These are phyloP conservation scores for Plasmodium reichenowi DNA, from an alignment of 169 alveolate genomes.

Conservation along the genomic window DNA sequence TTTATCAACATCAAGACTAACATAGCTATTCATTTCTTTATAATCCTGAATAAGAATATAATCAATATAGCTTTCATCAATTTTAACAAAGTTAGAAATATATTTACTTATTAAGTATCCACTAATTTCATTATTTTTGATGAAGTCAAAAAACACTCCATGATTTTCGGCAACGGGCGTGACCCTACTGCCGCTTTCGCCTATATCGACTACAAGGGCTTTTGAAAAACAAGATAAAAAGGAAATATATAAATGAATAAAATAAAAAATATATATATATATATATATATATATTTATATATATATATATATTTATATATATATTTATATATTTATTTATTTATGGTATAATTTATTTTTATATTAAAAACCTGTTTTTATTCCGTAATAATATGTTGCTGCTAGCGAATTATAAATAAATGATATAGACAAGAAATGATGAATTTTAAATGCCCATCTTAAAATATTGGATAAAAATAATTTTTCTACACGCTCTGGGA, in stretches of 20 bases:
- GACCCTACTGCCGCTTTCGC: constrained; percentile 68
- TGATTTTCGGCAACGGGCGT: constrained; percentile 71
- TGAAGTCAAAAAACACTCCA: constrained; percentile 40
- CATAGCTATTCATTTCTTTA: constrained; percentile 71
- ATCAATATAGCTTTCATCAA: constrained; percentile 49
- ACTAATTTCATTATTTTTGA: constrained; percentile 59
- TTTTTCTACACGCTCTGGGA: constrained; percentile 67
- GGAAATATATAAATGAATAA: neutral
- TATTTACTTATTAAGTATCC: constrained; percentile 71
- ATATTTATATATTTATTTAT: neutral
- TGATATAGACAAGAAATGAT: constrained; percentile 56
- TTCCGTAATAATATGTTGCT: constrained; percentile 73
- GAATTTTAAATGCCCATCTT: constrained; percentile 66
- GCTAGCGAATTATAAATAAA: constrained; percentile 66
- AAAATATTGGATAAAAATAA: constrained; percentile 36
- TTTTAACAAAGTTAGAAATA: constrained; percentile 71
- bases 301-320: neutral
- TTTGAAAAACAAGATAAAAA: neutral
- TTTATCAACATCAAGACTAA: constrained; percentile 69
- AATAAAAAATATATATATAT: neutral
- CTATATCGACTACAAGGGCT: constrained; percentile 70
- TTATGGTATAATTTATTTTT: too few relatives aligned
- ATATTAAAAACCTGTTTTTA: constrained; percentile 55
- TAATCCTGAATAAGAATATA: constrained; percentile 64
- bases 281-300: neutral